Percentiles rank a stretch among this genome's conserved stretches.
Evolutionary conservation across 176 grass and related monocot species (phyloP).

Genomic region (Rhipidocladum racemiflorum): DNA sequence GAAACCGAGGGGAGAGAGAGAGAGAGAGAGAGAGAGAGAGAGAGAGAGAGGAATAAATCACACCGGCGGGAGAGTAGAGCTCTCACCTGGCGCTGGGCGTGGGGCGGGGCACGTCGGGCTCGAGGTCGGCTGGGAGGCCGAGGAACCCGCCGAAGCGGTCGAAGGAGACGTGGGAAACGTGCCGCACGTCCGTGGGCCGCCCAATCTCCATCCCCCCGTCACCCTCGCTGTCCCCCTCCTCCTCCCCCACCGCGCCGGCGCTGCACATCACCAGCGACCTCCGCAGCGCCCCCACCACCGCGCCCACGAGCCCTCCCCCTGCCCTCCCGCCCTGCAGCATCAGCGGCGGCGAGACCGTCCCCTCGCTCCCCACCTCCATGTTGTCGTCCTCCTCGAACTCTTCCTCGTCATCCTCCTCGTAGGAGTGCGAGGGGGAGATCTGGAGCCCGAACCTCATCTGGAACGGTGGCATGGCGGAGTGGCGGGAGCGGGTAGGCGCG

Average conservation of each 20-base stretch:
- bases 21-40: background rate
- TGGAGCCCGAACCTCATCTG: constrained; percentile 64
- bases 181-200: constrained; percentile 79
- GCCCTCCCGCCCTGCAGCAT: constrained; percentile 37
- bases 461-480: constrained; percentile 60
- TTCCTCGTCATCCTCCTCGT: constrained; percentile 18
- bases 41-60: background rate
- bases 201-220: constrained; percentile 69
- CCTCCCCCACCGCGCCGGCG: constrained; percentile 44
- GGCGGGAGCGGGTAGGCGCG: background rate
- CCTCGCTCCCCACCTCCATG: constrained; percentile 52
- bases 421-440: constrained; percentile 47
- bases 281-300: constrained; percentile 65
- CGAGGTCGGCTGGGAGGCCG: constrained; percentile 78
- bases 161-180: constrained; percentile 91
- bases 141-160: constrained; percentile 92
- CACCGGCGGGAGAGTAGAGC: background rate
- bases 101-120: constrained; percentile 56
- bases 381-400: constrained; percentile 46
- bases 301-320: constrained; percentile 59
- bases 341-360: constrained; percentile 57
- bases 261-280: constrained; percentile 94
- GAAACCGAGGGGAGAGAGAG: background rate
- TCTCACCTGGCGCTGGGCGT: constrained; percentile 81
- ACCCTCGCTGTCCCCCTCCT: background rate